These are phyloP conservation scores for Camellia granthamiana DNA, from an alignment of 148 eudicot species.

Conservation along the genomic window DNA sequence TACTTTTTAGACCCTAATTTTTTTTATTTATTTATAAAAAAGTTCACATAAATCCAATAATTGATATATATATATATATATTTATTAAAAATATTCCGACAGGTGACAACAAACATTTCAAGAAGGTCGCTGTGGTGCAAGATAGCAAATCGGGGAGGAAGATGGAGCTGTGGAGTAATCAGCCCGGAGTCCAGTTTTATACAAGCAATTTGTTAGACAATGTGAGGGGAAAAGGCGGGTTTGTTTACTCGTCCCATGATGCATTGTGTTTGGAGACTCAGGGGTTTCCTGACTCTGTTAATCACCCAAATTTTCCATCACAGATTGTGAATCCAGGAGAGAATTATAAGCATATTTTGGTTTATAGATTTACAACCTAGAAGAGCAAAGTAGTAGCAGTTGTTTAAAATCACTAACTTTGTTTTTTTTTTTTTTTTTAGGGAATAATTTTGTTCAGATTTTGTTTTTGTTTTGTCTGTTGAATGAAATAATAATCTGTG, in stretches of 20 bases:
- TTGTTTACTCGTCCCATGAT: constrained; percentile 35
- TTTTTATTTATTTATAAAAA: too few species aligned
- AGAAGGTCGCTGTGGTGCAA: constrained; percentile 35
- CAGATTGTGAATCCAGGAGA: constrained; percentile 66
- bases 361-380: constrained; percentile 56
- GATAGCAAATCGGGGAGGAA: constrained; percentile 53
- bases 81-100: too few species aligned
- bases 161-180: constrained; percentile 58
- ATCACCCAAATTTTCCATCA: constrained; percentile 66
- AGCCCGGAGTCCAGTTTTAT: constrained; percentile 66
- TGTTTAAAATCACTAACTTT: too few species aligned
- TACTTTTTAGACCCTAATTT: too few species aligned
- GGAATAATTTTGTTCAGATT: too few species aligned
- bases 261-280: constrained; percentile 76
- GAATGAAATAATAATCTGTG: too few species aligned
- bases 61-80: too few species aligned
- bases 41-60: too few species aligned
- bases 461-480: too few species aligned
- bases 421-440: too few species aligned
- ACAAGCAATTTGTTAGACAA: constrained; percentile 44
- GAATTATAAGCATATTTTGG: constrained; percentile 52
- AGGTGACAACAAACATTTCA: constrained; percentile 25
- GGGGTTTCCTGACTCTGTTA: constrained; percentile 77
- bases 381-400: neutral
- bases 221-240: constrained; percentile 52